Conservation (phyloP, 495 filamentous ascomycete genomes). For the Hyaloscypha bicolor region DNA sequence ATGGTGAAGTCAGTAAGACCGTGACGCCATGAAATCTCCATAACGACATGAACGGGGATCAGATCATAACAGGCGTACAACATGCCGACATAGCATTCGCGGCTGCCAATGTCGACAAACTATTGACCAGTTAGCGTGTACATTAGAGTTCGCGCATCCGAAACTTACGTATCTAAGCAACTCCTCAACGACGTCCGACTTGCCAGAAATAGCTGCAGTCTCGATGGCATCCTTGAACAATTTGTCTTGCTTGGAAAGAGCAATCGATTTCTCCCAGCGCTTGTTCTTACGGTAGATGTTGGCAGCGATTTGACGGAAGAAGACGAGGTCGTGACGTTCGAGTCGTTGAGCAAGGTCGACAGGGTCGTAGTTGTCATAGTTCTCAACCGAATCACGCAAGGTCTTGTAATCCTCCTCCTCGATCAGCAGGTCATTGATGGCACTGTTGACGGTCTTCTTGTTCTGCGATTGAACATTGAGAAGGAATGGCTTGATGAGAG, state of each 20-base stretch:
- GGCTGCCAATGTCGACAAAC: constrained; percentile 99
- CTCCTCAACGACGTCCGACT: constrained; percentile 91
- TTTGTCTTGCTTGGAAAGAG: constrained; percentile 98
- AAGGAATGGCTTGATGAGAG: constrained; percentile 98
- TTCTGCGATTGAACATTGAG: constrained; percentile 96
- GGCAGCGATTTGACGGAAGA: constrained; percentile 98
- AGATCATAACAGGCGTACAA: constrained; percentile 98
- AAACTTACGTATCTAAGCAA: constrained; percentile 91
- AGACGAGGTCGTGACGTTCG: constrained; percentile 95
- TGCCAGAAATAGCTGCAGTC: constrained; percentile 93
- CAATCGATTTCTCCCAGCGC: constrained; percentile 99
- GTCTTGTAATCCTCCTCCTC: constrained; percentile 99
- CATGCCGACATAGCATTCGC: constrained; percentile 99
- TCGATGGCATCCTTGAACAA: constrained; percentile 99
- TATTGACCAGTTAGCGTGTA: constrained; percentile 39
- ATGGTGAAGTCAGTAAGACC: constrained; percentile 96
- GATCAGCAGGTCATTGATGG: constrained; percentile 97
- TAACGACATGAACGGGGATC: constrained; percentile 84
- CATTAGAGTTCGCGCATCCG: neutral
- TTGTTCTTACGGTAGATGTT: constrained; percentile 99
- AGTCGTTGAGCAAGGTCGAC: constrained; percentile 93
- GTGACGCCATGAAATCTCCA: constrained; percentile 97
- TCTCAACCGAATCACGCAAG: constrained; percentile 94
- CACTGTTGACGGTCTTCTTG: constrained; percentile 96
- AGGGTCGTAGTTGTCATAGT: constrained; percentile 98